Percentiles rank a stretch among this genome's conserved stretches.
Evolutionary conservation across 2,329 filamentous ascomycete genomes (phyloP).

Genomic region (Macrophomina pseudophaseolina): DNA sequence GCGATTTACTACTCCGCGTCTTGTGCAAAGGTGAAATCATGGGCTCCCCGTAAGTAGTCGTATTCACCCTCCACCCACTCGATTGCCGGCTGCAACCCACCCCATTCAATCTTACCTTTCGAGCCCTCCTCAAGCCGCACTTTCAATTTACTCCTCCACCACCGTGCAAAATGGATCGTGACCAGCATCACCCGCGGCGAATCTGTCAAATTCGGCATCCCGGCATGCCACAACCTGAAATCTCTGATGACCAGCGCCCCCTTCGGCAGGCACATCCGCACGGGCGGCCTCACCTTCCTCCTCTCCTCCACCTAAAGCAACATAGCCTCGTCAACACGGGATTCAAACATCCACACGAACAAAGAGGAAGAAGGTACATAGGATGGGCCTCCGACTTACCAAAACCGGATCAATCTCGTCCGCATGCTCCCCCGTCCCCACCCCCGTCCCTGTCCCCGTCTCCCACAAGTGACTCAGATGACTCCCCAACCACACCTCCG

Average conservation of each 20-base stretch:
- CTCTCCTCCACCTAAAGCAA: conserved; percentile 43
- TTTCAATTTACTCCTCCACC: conserved; percentile 53
- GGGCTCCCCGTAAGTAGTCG: conserved; percentile 1
- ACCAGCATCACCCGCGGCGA: conserved; percentile 38
- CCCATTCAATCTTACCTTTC: conserved; percentile 9
- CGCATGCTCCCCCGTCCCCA: neutral
- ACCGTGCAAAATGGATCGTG: conserved; percentile 60
- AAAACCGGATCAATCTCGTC: conserved; percentile 42
- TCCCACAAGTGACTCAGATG: conserved; percentile 48
- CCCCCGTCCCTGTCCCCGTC: neutral
- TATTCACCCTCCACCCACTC: conserved; percentile 6
- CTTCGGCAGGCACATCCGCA: conserved; percentile 58
- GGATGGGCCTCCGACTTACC: conserved; percentile 29
- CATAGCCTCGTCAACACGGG: neutral
- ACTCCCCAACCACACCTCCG: conserved; percentile 64
- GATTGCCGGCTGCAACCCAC: neutral
- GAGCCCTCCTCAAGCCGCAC: neutral
- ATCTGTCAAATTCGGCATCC: conserved; percentile 63
- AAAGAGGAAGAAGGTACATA: neutral
- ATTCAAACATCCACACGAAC: neutral
- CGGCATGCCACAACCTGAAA: conserved; percentile 67
- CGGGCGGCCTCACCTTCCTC: conserved; percentile 47
- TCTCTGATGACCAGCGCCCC: conserved; percentile 65
- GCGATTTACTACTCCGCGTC: too few relatives aligned
- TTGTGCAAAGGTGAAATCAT: neutral